Conservation (phyloP, 2,329 filamentous ascomycete genomes). For the Aspergillus calidoustus region DNA sequence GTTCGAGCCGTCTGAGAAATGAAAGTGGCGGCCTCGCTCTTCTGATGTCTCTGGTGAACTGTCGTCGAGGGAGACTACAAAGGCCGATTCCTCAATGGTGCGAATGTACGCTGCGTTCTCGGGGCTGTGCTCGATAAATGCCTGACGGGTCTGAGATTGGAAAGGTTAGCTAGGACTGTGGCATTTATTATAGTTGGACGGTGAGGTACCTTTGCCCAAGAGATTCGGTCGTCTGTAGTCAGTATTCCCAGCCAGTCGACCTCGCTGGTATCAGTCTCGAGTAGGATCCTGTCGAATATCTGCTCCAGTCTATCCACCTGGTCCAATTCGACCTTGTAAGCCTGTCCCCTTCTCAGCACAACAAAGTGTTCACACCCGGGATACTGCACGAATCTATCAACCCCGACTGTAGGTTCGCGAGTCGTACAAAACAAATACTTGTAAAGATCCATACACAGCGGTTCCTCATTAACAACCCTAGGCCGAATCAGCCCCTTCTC, state of each 20-base stretch:
- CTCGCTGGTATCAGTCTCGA: background rate
- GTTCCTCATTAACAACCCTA: background rate
- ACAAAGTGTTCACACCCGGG: background rate
- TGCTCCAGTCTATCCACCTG: background rate
- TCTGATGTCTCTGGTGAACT: background rate
- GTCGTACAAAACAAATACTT: background rate
- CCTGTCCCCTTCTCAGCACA: constrained; percentile 2
- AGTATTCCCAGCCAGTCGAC: constrained; percentile 2
- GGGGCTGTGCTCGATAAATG: background rate
- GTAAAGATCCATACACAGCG: background rate
- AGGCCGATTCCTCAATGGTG: background rate
- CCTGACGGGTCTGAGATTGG: background rate
- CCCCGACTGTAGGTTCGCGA: background rate
- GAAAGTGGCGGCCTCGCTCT: background rate
- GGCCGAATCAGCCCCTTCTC: background rate
- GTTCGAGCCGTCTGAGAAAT: background rate
- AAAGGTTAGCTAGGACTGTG: background rate
- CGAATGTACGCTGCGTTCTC: background rate
- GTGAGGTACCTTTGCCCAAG: constrained; percentile 4
- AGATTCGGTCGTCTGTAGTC: background rate
- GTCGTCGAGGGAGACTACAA: constrained; percentile 3
- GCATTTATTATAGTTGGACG: background rate
- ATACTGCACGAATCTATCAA: background rate
- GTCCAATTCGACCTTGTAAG: background rate
- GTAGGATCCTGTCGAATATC: background rate